Evolutionary conservation across 1,284 basidiomycete genomes (phyloP).

Genomic region (Ustilago curta): DNA sequence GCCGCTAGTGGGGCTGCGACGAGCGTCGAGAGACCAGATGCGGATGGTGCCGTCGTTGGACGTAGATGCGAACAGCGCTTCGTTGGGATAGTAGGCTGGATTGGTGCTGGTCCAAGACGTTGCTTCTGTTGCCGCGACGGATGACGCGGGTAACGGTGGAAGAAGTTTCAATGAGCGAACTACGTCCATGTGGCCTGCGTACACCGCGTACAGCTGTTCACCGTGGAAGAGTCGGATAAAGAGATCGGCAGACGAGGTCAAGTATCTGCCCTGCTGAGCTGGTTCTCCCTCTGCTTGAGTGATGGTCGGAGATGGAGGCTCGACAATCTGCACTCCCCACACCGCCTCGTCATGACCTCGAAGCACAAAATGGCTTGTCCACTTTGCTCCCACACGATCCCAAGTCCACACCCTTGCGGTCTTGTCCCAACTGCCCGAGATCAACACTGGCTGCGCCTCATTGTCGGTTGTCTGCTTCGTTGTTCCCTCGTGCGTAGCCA

Average conservation of each 20-base stretch:
- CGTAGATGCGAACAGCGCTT: constrained; percentile 36
- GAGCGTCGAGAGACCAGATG: constrained; percentile 42
- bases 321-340: constrained; percentile 50
- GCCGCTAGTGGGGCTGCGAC: constrained; percentile 30
- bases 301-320: constrained; percentile 16
- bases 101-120: too few species aligned
- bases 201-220: constrained; percentile 41
- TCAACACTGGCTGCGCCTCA: constrained; percentile 16
- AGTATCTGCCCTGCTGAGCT: constrained; percentile 27
- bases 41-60: constrained; percentile 50
- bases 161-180: constrained; percentile 39
- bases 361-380: constrained; percentile 27
- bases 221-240: constrained; percentile 54
- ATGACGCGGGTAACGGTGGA: not conserved
- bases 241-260: constrained; percentile 54
- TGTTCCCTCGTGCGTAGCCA: constrained; percentile 9
- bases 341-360: constrained; percentile 54
- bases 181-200: constrained; percentile 53
- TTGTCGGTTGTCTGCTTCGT: not conserved
- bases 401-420: constrained; percentile 41
- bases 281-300: not conserved
- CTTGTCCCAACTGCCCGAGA: constrained; percentile 55
- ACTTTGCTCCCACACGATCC: constrained; percentile 22
- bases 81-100: constrained; percentile 12
- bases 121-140: not conserved